A percentile compares a stretch with the other conserved stretches of the same genome.
Conservation (phyloP, 129 eudicot genomes). For the Pseudognaphalium luteoalbum region DNA sequence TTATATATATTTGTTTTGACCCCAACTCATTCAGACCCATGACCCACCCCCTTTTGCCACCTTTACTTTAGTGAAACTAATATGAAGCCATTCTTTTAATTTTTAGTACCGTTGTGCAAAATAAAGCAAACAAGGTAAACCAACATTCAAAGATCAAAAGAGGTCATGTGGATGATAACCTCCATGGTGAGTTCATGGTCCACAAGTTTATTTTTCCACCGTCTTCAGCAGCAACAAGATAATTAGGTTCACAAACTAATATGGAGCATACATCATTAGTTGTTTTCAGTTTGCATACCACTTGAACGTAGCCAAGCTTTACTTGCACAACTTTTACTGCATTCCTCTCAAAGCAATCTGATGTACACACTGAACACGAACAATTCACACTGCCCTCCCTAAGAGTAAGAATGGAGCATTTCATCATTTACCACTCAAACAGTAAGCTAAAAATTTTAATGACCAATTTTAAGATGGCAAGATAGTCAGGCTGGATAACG, state of each 20-base stretch:
- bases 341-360: constrained; percentile 57
- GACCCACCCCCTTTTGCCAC: neutral
- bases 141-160: constrained; percentile 2
- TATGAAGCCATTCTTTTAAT: neutral
- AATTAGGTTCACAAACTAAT: constrained; percentile 77
- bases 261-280: constrained; percentile 47
- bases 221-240: constrained; percentile 76
- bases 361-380: constrained; percentile 59
- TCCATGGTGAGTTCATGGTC: constrained; percentile 93
- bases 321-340: constrained; percentile 82
- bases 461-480: neutral
- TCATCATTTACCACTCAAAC: constrained; percentile 20
- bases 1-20: neutral
- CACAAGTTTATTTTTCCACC: constrained; percentile 79
- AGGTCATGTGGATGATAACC: constrained; percentile 42
- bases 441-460: constrained; percentile 15
- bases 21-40: neutral
- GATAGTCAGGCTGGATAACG: neutral
- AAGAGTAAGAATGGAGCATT: constrained; percentile 19
- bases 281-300: constrained; percentile 57
- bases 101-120: neutral
- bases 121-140: constrained; percentile 8
- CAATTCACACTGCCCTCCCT: constrained; percentile 67
- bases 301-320: constrained; percentile 63
- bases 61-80: neutral